Conservation (phyloP, 2,329 filamentous ascomycete species). For the Fusarium odoratissimum region DNA sequence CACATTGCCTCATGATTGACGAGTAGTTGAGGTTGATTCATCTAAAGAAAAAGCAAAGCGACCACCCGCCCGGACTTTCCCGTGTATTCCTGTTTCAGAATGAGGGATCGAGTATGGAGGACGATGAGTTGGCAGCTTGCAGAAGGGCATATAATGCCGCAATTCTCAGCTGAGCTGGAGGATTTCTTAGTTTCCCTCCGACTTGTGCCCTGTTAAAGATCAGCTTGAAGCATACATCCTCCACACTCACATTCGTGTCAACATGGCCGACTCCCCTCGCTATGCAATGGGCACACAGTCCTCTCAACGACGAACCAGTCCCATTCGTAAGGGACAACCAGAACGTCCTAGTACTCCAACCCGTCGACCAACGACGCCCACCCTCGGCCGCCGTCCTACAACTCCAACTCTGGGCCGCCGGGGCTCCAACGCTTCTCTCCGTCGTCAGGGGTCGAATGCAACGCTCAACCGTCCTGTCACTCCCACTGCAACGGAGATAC, state of each 20-base stretch:
- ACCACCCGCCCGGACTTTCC: neutral
- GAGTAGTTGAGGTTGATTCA: neutral
- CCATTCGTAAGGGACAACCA: constrained; percentile 21
- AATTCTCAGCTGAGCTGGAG: neutral
- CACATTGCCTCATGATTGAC: neutral
- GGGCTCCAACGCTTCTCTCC: constrained; percentile 25
- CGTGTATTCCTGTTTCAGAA: neutral
- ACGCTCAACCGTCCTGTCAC: constrained; percentile 28
- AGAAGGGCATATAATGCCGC: constrained; percentile 7
- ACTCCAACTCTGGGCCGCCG: constrained; percentile 30
- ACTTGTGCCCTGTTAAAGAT: neutral
- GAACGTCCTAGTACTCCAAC: constrained; percentile 32
- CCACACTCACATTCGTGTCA: neutral
- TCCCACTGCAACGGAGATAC: constrained; percentile 1
- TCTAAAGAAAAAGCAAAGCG: constrained; percentile 8
- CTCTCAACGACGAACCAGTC: constrained; percentile 35
- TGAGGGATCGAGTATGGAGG: neutral
- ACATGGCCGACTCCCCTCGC: constrained; percentile 31
- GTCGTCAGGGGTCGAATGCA: constrained; percentile 28
- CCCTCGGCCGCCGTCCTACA: constrained; percentile 29
- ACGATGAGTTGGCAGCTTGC: neutral
- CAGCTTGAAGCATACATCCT: neutral
- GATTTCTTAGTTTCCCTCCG: neutral
- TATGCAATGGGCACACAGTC: constrained; percentile 41
- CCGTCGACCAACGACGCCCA: constrained; percentile 33